Evolutionary conservation across 208 protist species (phyloP).

Genomic region (Leishmania mexicana): DNA sequence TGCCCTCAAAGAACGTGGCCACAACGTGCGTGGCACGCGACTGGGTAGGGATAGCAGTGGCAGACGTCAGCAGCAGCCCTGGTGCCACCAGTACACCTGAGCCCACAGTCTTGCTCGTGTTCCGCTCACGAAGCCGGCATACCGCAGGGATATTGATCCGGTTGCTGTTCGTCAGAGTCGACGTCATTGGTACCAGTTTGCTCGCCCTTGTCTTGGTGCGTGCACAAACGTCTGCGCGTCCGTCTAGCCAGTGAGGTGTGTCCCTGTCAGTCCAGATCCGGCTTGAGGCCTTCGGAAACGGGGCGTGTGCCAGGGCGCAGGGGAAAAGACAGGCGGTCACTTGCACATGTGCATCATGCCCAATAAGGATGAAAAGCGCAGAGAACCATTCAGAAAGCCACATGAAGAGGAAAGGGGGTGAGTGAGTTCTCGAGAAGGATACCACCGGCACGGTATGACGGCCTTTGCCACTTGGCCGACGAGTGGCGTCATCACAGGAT

Average conservation of each 20-base stretch:
- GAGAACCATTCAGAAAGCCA: neutral
- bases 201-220: neutral
- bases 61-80: constrained; percentile 78
- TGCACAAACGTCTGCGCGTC: neutral
- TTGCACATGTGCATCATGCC: neutral
- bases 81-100: constrained; percentile 75
- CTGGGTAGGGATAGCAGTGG: constrained; percentile 18
- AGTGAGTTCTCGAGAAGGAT: neutral
- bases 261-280: neutral
- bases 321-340: neutral
- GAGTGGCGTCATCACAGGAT: neutral
- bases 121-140: constrained; percentile 63
- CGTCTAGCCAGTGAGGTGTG: neutral
- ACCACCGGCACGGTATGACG: neutral
- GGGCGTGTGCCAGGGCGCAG: neutral
- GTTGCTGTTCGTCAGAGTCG: constrained; percentile 63
- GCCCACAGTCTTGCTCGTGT: constrained; percentile 46
- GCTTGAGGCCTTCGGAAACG: neutral
- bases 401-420: neutral
- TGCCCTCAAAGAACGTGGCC: constrained; percentile 90
- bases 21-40: constrained; percentile 43
- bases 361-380: neutral
- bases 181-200: constrained; percentile 31
- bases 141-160: constrained; percentile 88
- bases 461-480: neutral